phyloP scores from a whole-genome alignment of 1,284 basidiomycete species.

The Ganoderma lucidum region DNA sequence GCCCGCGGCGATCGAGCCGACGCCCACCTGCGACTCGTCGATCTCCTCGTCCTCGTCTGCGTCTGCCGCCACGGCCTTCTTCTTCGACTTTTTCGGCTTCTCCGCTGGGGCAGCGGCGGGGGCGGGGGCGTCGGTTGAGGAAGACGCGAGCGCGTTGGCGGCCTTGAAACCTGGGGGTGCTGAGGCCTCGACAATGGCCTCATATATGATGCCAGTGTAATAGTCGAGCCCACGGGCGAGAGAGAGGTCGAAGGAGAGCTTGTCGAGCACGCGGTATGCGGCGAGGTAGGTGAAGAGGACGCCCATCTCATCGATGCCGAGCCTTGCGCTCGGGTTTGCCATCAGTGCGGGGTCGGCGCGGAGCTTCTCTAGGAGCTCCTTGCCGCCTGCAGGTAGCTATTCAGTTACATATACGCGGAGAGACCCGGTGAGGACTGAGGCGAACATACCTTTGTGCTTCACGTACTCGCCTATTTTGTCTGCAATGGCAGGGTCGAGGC shows the following conservation, averaged over 20 bases:
- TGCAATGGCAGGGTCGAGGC: conserved; percentile 83
- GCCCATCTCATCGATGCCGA: conserved; percentile 92
- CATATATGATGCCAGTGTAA: conserved; percentile 99
- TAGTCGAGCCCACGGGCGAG: conserved; percentile 97
- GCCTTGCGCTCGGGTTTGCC: conserved; percentile 79
- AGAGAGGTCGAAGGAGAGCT: conserved; percentile 96
- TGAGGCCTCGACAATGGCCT: conserved; percentile 93
- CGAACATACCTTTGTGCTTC: conserved; percentile 81
- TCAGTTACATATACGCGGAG: background rate
- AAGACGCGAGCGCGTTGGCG: conserved; percentile 57
- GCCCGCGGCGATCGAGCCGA: conserved; percentile 97
- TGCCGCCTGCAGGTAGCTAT: conserved; percentile 63
- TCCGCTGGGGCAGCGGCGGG: conserved; percentile 40
- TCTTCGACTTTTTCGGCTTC: conserved; percentile 60
- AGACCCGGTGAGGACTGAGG: conserved; percentile 19
- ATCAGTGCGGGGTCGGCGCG: conserved; percentile 72
- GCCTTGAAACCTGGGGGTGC: conserved; percentile 85
- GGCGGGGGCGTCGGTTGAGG: conserved; percentile 37
- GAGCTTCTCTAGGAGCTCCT: conserved; percentile 82
- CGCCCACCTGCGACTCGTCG: conserved; percentile 93
- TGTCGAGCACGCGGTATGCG: conserved; percentile 84
- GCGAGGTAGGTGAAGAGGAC: conserved; percentile 87
- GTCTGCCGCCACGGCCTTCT: conserved; percentile 53
- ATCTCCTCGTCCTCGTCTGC: conserved; percentile 85
- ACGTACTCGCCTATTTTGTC: conserved; percentile 98